phyloP scores from a whole-genome alignment of 2,329 filamentous ascomycete genomes.

The Westerdykella ornata region DNA sequence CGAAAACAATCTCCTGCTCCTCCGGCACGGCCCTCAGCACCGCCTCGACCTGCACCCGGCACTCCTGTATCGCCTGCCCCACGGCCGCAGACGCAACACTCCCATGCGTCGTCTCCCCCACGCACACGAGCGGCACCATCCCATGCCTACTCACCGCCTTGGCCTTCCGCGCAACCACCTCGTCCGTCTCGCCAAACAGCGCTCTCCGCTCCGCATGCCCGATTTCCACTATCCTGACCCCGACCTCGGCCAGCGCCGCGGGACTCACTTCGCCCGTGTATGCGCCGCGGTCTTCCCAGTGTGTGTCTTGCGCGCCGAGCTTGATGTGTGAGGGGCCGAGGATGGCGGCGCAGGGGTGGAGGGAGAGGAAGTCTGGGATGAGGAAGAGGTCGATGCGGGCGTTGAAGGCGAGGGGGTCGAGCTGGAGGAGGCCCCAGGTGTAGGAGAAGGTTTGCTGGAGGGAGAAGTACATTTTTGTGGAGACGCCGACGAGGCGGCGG shows the following conservation, averaged over 20 bases:
- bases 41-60: slow-evolving; percentile 57
- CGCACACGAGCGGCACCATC: slow-evolving; percentile 71
- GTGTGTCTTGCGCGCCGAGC: slow-evolving; percentile 70
- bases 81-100: slow-evolving; percentile 45
- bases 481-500: slow-evolving; percentile 61
- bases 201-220: slow-evolving; percentile 73
- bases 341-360: slow-evolving; percentile 49
- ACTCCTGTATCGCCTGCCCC: slow-evolving; percentile 58
- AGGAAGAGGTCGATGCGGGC: slow-evolving; percentile 63
- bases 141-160: slow-evolving; percentile 60
- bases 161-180: slow-evolving; percentile 60
- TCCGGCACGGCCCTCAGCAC: slow-evolving; percentile 56
- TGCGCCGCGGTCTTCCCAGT: slow-evolving; percentile 62
- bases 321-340: slow-evolving; percentile 50
- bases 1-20: slow-evolving; percentile 64
- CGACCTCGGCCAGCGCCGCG: slow-evolving; percentile 57
- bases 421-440: slow-evolving; percentile 38
- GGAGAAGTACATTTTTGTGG: slow-evolving; percentile 76
- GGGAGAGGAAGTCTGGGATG: slow-evolving; percentile 68
- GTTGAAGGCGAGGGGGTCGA: slow-evolving; percentile 49
- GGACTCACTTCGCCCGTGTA: slow-evolving; percentile 76
- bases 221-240: slow-evolving; percentile 67
- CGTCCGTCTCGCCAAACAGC: slow-evolving; percentile 69
- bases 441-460: slow-evolving; percentile 53
- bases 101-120: slow-evolving; percentile 60